Conservation (phyloP, 345 rosid species). For the Populus nigra region DNA sequence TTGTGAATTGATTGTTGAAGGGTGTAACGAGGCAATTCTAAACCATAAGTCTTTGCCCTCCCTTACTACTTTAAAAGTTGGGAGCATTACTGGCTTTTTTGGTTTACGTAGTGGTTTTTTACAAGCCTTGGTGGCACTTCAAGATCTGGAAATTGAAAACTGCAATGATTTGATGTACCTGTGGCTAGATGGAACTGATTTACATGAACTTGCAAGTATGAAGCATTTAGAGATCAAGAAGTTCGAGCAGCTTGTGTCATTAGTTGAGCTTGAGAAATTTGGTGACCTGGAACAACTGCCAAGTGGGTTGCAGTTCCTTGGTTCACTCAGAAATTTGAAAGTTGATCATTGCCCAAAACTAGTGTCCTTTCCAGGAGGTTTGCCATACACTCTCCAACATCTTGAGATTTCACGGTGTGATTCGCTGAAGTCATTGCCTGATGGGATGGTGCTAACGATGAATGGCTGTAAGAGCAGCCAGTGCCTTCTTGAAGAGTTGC, state of each 20-base stretch:
- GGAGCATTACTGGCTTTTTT: constrained; percentile 1
- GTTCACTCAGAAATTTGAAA: constrained; percentile 12
- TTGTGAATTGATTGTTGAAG: neutral
- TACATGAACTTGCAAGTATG: neutral
- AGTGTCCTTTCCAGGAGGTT: constrained; percentile 9
- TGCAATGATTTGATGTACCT: constrained; percentile 12
- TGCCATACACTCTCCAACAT: neutral
- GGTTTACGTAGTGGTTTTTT: neutral
- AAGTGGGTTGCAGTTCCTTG: constrained; percentile 2
- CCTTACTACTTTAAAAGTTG: constrained; percentile 10
- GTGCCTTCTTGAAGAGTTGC: neutral
- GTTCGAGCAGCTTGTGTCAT: neutral
- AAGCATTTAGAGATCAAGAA: neutral
- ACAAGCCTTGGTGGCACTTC: constrained; percentile 6
- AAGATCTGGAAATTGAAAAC: constrained; percentile 3
- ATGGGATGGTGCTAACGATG: neutral
- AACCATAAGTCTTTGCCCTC: constrained; percentile 7
- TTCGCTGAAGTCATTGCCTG: constrained; percentile 1
- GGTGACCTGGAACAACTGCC: neutral
- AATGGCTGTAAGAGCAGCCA: neutral
- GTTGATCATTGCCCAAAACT: constrained; percentile 13
- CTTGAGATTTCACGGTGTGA: constrained; percentile 12
- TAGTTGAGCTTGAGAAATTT: neutral
- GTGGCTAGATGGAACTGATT: constrained; percentile 7
- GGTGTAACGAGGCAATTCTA: neutral